Base-by-base conservation (phyloP, 306 rosid species). In the Malus fusca region DNA sequence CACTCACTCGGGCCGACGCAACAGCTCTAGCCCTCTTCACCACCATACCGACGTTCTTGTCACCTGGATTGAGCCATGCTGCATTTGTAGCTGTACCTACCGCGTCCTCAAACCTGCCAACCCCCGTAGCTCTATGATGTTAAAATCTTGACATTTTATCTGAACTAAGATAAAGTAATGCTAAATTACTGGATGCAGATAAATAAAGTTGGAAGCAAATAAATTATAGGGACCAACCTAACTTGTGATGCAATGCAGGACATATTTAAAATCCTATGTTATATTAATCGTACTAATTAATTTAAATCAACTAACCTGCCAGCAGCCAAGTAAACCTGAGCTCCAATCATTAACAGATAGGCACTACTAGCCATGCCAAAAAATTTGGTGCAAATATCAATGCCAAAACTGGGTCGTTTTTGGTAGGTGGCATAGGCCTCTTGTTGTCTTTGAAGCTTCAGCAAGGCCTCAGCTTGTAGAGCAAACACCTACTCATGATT, bases 81-180 rank as follows among this genome's bases (percentile, higher is more conserved):
- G 99, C 97, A 73, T 74, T 80, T 58, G 84, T 84, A 64, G 94
- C 90, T 62, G 91, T 86, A 33, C 71, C 78, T 67, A 92, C 75
- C 8, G 98, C 97, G 68, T 96, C 93, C 70, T 92, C 98, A 77
- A 96, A 96, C 77, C 99, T 96, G 88, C 64, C 79, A 42, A 17
- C 44, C 23, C 58, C 78, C 31, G 55, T 42, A 60, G 44, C 77
- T 40, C 68, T 9, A 56, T 8, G 10, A 75, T 51, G 52, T 46
- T 65, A 52, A 31, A 33, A 23, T 18, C 75, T 28, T 69, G 61
- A 42, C 73, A 7, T 18, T 8, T 30, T 15, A 31, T 28, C 37
- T 61, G 35, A 64, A 9, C 43, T 30, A 64, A 31, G 68, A 64
- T 64, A 17, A 31, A 31, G 26, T 31, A 64, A 11, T 18, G 18